Conservation (phyloP, 2,329 filamentous ascomycete genomes). For the Chrysoporthe cubensis region DNA sequence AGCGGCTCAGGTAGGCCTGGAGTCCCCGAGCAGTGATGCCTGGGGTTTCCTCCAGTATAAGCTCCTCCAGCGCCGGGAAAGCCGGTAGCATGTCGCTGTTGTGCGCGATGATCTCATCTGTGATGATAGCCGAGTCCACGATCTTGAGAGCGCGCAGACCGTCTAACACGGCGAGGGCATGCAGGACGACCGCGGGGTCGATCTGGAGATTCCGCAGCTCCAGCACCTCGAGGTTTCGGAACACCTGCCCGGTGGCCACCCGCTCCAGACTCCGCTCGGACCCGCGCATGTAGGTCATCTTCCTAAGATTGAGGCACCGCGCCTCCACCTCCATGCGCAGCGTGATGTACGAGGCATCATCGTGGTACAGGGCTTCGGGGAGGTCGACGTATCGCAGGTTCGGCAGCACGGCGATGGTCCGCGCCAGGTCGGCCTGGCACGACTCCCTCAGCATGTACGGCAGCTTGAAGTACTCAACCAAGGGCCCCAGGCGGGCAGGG, state of each 20-base stretch:
- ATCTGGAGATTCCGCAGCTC: conserved; percentile 71
- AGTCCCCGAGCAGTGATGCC: conserved; percentile 75
- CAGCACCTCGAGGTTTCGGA: conserved; percentile 73
- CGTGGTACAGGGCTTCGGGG: conserved; percentile 83
- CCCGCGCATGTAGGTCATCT: conserved; percentile 84
- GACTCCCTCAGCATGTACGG: conserved; percentile 95
- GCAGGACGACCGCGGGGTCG: conserved; percentile 71
- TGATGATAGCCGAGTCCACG: conserved; percentile 68
- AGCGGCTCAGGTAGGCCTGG: conserved; percentile 65
- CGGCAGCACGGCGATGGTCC: conserved; percentile 81
- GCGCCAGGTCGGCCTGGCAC: conserved; percentile 80
- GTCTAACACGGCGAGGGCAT: conserved; percentile 69
- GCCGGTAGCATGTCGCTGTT: conserved; percentile 67
- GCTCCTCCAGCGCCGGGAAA: conserved; percentile 74
- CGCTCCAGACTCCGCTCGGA: conserved; percentile 77
- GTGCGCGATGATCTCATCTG: conserved; percentile 73
- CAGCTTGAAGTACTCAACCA: conserved; percentile 81
- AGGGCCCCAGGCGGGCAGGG: conserved; percentile 66
- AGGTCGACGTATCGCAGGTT: conserved; percentile 89
- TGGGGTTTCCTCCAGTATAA: conserved; percentile 73
- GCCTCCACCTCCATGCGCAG: conserved; percentile 84
- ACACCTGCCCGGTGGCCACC: conserved; percentile 67
- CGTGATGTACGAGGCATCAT: conserved; percentile 74
- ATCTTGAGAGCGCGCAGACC: conserved; percentile 76
- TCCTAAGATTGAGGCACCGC: conserved; percentile 80